These are phyloP conservation scores for Naganishia sp. DNA, from an alignment of 1,284 basidiomycete species.

Conservation along the genomic window DNA sequence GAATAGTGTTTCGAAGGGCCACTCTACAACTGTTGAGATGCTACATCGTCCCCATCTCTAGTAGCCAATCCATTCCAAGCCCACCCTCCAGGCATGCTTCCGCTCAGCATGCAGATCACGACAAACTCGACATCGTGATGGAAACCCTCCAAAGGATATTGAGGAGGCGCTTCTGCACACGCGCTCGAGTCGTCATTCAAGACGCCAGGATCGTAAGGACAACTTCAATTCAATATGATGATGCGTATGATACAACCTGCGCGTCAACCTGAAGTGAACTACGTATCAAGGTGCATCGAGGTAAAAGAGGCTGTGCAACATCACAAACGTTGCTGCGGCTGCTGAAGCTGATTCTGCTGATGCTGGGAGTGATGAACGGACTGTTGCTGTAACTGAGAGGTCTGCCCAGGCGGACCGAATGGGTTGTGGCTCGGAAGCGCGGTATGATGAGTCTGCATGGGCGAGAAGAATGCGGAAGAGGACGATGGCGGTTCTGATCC, in stretches of 20 bases:
- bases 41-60: too few species aligned
- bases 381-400: constrained; percentile 15
- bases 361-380: constrained; percentile 19
- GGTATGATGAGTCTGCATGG: constrained; percentile 23
- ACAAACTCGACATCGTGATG: too few species aligned
- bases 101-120: too few species aligned
- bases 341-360: constrained; percentile 21
- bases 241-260: not conserved
- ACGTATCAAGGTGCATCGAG: not conserved
- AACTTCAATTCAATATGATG: not conserved
- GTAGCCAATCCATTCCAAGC: too few species aligned
- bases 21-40: too few species aligned
- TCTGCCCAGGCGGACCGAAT: constrained; percentile 24
- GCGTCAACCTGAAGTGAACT: not conserved
- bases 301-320: not conserved
- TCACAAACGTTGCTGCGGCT: constrained; percentile 19
- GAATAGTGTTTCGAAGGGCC: too few species aligned
- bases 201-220: too few species aligned
- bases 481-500: constrained; percentile 8
- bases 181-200: too few species aligned
- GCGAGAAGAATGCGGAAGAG: constrained; percentile 19
- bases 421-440: constrained; percentile 12
- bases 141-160: too few species aligned
- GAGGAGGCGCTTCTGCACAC: too few species aligned
- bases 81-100: too few species aligned